Base-by-base conservation (phyloP, 2,329 filamentous ascomycete species). In the Penicillium sp. region DNA sequence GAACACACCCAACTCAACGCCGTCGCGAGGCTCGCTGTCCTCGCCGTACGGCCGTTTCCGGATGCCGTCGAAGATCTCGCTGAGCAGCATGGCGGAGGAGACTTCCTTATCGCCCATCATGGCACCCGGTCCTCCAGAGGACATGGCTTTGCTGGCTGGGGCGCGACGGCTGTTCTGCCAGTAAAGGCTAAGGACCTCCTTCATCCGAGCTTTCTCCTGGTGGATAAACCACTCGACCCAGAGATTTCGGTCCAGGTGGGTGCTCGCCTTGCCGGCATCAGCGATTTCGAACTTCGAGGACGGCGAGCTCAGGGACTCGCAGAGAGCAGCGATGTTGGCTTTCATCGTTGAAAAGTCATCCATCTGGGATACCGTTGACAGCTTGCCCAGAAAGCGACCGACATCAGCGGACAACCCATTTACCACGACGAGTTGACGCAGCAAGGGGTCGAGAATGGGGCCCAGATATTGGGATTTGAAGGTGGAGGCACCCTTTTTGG, bases 141-240 rank as follows among this genome's bases (percentile, higher is more conserved):
- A 57, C 25, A 63, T 50, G 13, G 58, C 45, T 36, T 69, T 70
- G 49, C 57, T 65, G 2, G 59, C 53, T 7, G 71, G 66, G 4
- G 69, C 57, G 8, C 69, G 67, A 11, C 69, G 67, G 36, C 69
- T 66, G 22, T 71, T 74, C 46, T 71, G 66, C 68, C 71, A 76
- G 54, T 76, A 74, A 18, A 69, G 48, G 33, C 65, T 69, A 45
- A 78, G 64, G 5, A 79, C 71, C 27, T 80, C 78, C 53, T 81
- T 77, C 45, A 86, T 79, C 13, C 83, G 76, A 10, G 78, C 73
- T 60, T 82, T 82, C 63, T 86, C 84, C 62, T 87, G 84, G 62
- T 84, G 81, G 41, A 82, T 78, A 75, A 81, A 86, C 83, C 83
- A 86, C 50, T 85, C 79, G 28, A 78, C 76, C 84, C 84, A 87